phyloP scores from a whole-genome alignment of 306 rosid genomes.

The Carpinus fangiana region DNA sequence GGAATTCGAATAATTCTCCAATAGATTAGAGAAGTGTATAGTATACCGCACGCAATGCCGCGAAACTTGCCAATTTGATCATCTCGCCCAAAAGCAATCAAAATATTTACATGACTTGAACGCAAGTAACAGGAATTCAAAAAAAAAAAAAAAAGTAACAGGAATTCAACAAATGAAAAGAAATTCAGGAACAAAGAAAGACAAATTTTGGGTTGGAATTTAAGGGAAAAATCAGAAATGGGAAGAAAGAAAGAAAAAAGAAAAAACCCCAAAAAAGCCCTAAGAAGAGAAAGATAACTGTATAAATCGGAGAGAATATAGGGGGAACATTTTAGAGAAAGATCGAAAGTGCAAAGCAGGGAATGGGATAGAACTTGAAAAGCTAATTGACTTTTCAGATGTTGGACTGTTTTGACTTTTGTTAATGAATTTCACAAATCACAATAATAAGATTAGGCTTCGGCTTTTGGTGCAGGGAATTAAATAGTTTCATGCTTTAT shows the following conservation, averaged over 20 bases:
- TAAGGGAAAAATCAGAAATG: neutral
- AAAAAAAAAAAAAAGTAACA: neutral
- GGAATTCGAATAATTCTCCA: conserved; percentile 12
- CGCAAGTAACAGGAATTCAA: neutral
- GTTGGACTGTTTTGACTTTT: conserved; percentile 27
- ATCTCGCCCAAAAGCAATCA: neutral
- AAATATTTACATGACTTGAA: neutral
- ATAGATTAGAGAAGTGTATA: too few relatives aligned
- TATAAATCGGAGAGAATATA: conserved; percentile 6
- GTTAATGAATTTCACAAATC: too few relatives aligned
- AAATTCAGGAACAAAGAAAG: neutral
- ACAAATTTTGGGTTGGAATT: conserved; percentile 2
- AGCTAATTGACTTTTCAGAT: conserved; percentile 3
- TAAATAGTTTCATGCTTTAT: neutral
- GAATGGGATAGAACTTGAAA: conserved; percentile 12
- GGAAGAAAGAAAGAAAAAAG: neutral
- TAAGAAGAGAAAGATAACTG: neutral
- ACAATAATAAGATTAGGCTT: too few relatives aligned
- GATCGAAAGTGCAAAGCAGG: neutral
- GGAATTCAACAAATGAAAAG: neutral
- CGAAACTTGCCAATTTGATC: conserved; percentile 12
- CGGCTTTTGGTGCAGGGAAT: neutral
- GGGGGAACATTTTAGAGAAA: neutral
- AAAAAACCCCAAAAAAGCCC: too few relatives aligned
- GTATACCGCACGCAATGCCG: conserved; percentile 15